These are phyloP conservation scores for Porogramme epimiltina DNA, from an alignment of 1,284 basidiomycete genomes.

Conservation along the genomic window DNA sequence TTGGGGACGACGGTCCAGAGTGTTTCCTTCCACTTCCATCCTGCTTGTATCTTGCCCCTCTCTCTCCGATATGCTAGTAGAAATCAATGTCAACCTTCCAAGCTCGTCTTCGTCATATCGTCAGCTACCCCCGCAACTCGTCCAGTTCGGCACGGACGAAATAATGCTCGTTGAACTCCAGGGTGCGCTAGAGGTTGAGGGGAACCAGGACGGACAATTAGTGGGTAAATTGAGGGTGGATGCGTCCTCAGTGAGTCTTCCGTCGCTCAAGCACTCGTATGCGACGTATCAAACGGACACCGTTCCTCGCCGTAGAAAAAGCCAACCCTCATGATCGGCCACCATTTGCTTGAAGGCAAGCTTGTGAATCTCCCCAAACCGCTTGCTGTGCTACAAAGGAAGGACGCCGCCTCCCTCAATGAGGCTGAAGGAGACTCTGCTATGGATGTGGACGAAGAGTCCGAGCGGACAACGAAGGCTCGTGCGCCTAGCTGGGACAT, in stretches of 20 bases:
- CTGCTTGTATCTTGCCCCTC: no score
- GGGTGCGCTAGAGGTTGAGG: conserved; percentile 67
- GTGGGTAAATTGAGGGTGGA: conserved; percentile 62
- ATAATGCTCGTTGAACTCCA: conserved; percentile 77
- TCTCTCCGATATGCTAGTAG: conserved; percentile 27
- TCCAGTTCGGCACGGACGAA: conserved; percentile 68
- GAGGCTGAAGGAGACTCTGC: conserved; percentile 1
- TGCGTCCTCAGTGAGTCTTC: conserved; percentile 24
- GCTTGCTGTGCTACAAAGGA: conserved; percentile 65
- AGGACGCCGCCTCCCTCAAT: conserved; percentile 7
- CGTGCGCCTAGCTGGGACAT: conserved; percentile 43
- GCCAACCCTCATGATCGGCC: conserved; percentile 80
- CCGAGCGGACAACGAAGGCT: not conserved
- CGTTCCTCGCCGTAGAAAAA: conserved; percentile 49
- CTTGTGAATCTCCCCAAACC: conserved; percentile 77
- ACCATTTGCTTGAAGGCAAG: conserved; percentile 89
- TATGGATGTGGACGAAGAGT: conserved; percentile 37
- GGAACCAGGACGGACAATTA: conserved; percentile 56
- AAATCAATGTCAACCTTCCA: conserved; percentile 23
- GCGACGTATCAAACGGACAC: not conserved
- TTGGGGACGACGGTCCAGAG: no score
- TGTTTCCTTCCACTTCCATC: no score
- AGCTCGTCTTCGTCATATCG: conserved; percentile 29
- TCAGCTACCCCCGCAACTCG: conserved; percentile 58
- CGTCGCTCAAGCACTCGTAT: not conserved